Percentiles rank a stretch among this genome's conserved stretches.
Conservation (phyloP, 495 filamentous ascomycete genomes). For the Podospora fimiseda region DNA sequence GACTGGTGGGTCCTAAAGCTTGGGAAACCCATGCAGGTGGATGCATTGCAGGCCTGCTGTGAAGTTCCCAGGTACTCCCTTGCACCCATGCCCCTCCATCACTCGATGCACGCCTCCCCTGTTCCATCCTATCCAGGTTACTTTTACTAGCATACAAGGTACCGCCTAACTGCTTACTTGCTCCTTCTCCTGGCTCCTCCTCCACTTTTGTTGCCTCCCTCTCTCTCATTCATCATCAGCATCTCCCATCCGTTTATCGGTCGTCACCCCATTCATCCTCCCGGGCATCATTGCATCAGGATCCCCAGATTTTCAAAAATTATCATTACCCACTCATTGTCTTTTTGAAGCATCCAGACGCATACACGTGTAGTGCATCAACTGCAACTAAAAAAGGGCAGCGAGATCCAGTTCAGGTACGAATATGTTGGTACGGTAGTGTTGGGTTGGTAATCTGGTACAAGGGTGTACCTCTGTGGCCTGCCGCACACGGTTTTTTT, state of each 20-base stretch:
- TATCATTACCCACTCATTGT: background rate
- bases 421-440: background rate
- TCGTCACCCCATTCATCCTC: background rate
- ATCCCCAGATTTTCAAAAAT: background rate
- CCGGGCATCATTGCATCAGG: background rate
- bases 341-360: background rate
- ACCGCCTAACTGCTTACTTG: background rate
- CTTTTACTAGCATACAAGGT: background rate
- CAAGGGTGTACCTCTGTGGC: background rate
- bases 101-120: slow-evolving; percentile 12
- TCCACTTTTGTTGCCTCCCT: background rate
- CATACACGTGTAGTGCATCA: background rate
- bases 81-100: background rate
- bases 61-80: slow-evolving; percentile 5
- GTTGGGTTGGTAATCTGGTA: background rate
- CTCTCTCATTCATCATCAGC: background rate
- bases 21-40: slow-evolving; percentile 9
- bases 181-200: background rate
- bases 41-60: background rate
- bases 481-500: slow-evolving; percentile 2
- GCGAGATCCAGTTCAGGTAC: background rate
- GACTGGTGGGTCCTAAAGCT: slow-evolving; percentile 3
- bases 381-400: background rate
- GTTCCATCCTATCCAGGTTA: slow-evolving; percentile 2
- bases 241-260: background rate